Evolutionary conservation across 164 flowering plant species (phyloP), one percentile per base, ranked within the genome.

Genomic region (Chloranthus sessilifolius): DNA sequence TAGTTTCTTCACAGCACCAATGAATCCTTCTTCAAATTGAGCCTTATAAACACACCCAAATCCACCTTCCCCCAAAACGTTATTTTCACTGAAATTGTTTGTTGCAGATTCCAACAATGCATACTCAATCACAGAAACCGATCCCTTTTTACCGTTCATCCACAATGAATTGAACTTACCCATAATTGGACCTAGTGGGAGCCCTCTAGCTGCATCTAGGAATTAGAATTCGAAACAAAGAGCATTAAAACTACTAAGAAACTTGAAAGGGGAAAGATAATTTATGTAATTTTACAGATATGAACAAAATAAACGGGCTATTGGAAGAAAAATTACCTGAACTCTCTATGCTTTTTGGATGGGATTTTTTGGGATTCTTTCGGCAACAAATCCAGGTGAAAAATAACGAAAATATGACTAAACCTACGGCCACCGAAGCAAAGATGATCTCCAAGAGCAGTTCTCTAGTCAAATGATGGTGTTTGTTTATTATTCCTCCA

Each of bases 21-120:
- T 47, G 25, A 61, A 55, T 27, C 73, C 59, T 39, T 75, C 75
- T 38, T 76, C 75, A 28, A 92, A 76, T 0, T 44, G 56, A 50
- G 84, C 99, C 71, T 74, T 82, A 58, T 79, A 92, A 49, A 92
- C 95, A 41, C 80, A 50, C 3, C 95, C 88, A 59, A 80, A 77
- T 46, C 85, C 94, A 16, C 95, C 95, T 40, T 71, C 76, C 22
- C 99, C 99, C 61, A 88, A 28, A 29, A 80, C 42, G 47, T 79
- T 75, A 28, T 63, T 61, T 3, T 76, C 74, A 16, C 62, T 47
- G 44, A 92, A 92, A 60, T 75, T 75, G 53, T 67, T 56, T 6
- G 96, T 85, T 5, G 79, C 87, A 24, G 82, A 64, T 52, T 80
- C 96, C 47, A 92, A 56, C 47, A 62, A 25, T 30, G 74, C 63